Percentiles rank a stretch among this genome's conserved stretches.
These are phyloP conservation scores for Plasmodium inui DNA, from an alignment of 169 alveolate species.

Conservation along the genomic window DNA sequence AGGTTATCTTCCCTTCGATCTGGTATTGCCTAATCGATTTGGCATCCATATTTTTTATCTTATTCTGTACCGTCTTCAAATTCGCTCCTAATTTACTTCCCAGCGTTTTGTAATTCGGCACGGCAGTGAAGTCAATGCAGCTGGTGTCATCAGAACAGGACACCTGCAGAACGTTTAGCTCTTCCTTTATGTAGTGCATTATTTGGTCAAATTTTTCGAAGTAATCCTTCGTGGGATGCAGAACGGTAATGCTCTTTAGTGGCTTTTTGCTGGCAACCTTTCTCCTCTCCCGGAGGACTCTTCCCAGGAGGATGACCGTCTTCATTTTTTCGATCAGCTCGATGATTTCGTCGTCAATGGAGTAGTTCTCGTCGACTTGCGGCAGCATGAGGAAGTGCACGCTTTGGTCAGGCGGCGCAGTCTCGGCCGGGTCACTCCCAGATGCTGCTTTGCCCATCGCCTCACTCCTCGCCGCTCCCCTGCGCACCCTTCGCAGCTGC, in stretches of 20 bases:
- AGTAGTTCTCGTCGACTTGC: conserved; percentile 35
- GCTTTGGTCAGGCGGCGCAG: conserved; percentile 77
- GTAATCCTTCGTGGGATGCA: conserved; percentile 80
- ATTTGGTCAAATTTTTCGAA: conserved; percentile 80
- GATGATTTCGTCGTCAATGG: conserved; percentile 45
- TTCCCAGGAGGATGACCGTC: conserved; percentile 87
- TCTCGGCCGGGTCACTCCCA: not conserved
- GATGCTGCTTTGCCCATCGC: too few species aligned
- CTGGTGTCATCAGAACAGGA: conserved; percentile 84
- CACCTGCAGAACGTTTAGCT: conserved; percentile 86
- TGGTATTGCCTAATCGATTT: conserved; percentile 64
- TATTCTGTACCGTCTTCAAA: conserved; percentile 84
- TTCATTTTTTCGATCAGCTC: conserved; percentile 70
- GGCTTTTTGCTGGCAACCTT: conserved; percentile 94
- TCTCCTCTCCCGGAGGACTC: conserved; percentile 93
- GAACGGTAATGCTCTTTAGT: conserved; percentile 84
- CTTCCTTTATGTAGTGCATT: conserved; percentile 90
- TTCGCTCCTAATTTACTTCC: conserved; percentile 91
- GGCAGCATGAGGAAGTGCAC: conserved; percentile 83
- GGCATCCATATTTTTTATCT: conserved; percentile 80
- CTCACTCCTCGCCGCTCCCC: conserved; percentile 80
- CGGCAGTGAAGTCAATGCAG: conserved; percentile 84
- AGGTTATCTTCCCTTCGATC: conserved; percentile 72
- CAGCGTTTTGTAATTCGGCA: conserved; percentile 90
- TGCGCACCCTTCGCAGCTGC: conserved; percentile 89